Evolutionary conservation across 495 filamentous ascomycete genomes (phyloP).

Genomic region (Penicillium atrosanguineum): DNA sequence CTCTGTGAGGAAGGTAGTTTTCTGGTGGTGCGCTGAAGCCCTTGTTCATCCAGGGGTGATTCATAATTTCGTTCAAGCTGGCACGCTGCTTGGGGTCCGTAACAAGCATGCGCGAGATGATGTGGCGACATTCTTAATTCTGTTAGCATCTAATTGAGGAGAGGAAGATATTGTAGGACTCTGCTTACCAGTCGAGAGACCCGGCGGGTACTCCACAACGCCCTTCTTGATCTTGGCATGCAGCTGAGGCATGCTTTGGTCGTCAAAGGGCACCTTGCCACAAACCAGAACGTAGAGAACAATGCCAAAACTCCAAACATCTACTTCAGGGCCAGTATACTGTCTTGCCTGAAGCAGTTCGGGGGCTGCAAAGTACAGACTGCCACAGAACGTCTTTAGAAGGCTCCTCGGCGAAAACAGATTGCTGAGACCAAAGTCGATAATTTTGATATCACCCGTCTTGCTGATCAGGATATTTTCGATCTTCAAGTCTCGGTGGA

Average conservation of each 20-base stretch:
- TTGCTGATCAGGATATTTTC: constrained; percentile 99
- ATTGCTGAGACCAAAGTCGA: constrained; percentile 98
- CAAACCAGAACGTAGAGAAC: constrained; percentile 98
- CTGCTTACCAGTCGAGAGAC: constrained; percentile 78
- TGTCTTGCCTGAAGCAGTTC: constrained; percentile 91
- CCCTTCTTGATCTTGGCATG: constrained; percentile 99
- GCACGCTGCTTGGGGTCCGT: constrained; percentile 89
- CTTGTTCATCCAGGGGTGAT: constrained; percentile 96
- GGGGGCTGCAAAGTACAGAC: constrained; percentile 96
- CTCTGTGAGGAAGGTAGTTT: constrained; percentile 80
- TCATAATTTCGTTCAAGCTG: constrained; percentile 87
- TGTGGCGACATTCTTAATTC: constrained; percentile 77
- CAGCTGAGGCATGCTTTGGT: constrained; percentile 97
- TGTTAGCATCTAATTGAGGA: not conserved
- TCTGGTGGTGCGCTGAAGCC: constrained; percentile 83
- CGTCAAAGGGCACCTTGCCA: constrained; percentile 97
- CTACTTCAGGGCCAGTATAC: constrained; percentile 95
- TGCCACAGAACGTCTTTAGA: constrained; percentile 96
- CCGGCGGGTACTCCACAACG: constrained; percentile 89
- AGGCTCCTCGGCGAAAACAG: constrained; percentile 84
- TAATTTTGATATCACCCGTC: constrained; percentile 99
- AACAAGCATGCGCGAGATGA: constrained; percentile 94
- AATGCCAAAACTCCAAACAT: constrained; percentile 99
- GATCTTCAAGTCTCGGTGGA: constrained; percentile 97
- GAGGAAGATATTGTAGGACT: not conserved